Evolutionary conservation across 495 filamentous ascomycete species (phyloP), one percentile per base, ranked within the genome.

Genomic region (Penicillium lagena): DNA sequence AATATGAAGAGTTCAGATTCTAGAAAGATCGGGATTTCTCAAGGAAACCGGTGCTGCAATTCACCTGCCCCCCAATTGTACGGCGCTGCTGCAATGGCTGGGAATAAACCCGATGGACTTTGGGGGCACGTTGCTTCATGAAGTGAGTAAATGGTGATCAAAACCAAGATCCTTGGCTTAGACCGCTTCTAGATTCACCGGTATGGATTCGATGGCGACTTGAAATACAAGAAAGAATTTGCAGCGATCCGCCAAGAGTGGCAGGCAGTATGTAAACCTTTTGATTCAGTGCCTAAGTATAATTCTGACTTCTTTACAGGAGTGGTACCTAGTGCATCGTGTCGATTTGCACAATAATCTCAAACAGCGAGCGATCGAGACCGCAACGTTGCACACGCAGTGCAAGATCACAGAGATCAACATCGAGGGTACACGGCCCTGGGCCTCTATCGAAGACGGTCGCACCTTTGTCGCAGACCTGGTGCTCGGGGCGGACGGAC

Each of bases 401-500:
- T 68, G 72, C 54, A 60, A 51, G 3, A 76, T 81, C 1, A 63
- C 70, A 7, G 54, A 70, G n/a, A 74, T 79, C 43, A 66, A 79
- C 44, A 55, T 68, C 14, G 40, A 55, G 0, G 47, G 40, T 4
- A 49, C 60, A 10, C 72, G 63, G 36, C 58, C 63, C 0, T 58
- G 43, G 2, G 70, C 76, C 29, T 54, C 70, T 0, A 68, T 75
- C 0, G 66, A 76, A 15, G 62, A 76, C 32, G 78, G 76, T 9
- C 64, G 71, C 35, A 55, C 29, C 1, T 76, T 66, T 51, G 64
- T 73, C 35, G 76, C 75, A 6, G 76, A 83, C 54, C 42, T 82
- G 1, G 63, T 82, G 5, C 70, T 83, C 39, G 79, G 78, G 3
- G 79, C 80, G 2, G 80, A 83, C 60, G 80, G 78, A 11, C 64